phyloP scores from a whole-genome alignment of 2,329 filamentous ascomycete genomes.

The Coleophoma eucalyptorum region DNA sequence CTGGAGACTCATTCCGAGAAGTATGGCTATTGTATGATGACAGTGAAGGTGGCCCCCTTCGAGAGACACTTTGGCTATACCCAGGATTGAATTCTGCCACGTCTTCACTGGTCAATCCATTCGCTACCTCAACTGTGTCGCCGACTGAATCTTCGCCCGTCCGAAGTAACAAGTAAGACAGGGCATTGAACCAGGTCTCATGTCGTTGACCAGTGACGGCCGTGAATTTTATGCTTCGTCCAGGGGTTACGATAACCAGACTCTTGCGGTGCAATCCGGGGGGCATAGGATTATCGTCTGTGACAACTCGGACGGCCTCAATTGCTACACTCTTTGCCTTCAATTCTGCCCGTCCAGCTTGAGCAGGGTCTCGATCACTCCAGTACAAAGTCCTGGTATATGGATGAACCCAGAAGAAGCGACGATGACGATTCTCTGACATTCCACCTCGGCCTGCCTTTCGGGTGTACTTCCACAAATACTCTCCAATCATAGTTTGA shows the following conservation, averaged over 20 bases:
- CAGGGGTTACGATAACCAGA: conserved; percentile 83
- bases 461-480: conserved; percentile 97
- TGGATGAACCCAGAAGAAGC: conserved; percentile 99
- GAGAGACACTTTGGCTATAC: conserved; percentile 40
- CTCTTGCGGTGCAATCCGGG: conserved; percentile 94
- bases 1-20: conserved; percentile 62
- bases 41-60: conserved; percentile 59
- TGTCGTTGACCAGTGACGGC: conserved; percentile 91
- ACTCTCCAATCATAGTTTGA: conserved; percentile 99
- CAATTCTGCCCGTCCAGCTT: conserved; percentile 71
- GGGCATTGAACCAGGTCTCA: conserved; percentile 97
- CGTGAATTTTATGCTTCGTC: conserved; percentile 88
- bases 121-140: conserved; percentile 55
- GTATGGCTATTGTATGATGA: conserved; percentile 78
- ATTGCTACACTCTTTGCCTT: conserved; percentile 87
- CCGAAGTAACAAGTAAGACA: conserved; percentile 86
- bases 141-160: conserved; percentile 58
- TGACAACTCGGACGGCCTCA: conserved; percentile 86
- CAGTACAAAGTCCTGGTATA: conserved; percentile 97
- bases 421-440: conserved; percentile 83
- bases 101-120: conserved; percentile 55
- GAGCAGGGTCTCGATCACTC: conserved; percentile 85
- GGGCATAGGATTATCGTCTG: conserved; percentile 92
- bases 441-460: conserved; percentile 86
- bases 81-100: conserved; percentile 78